These are phyloP conservation scores for Blastobotrys malaysiensis DNA, from an alignment of 1,139 yeast species.

Conservation along the genomic window DNA sequence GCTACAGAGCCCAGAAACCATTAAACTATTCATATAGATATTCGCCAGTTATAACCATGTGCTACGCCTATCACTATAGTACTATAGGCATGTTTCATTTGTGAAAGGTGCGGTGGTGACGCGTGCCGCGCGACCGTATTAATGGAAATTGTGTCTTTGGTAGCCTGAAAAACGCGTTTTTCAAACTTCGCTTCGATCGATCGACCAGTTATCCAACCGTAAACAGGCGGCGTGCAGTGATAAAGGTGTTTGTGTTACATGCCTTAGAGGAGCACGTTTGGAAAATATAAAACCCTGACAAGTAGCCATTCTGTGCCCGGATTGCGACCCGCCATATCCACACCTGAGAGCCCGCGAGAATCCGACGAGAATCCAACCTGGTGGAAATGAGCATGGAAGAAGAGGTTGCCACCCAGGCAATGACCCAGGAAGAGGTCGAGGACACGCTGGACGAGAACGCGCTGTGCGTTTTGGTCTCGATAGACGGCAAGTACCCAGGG, in stretches of 20 bases:
- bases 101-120: background rate
- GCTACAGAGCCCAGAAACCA: background rate
- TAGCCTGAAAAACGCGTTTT: background rate
- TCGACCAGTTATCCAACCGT: background rate
- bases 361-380: no score
- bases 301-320: background rate
- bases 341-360: no score
- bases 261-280: background rate
- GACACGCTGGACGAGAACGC: constrained; percentile 8
- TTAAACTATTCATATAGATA: no score
- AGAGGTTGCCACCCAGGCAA: constrained; percentile 13
- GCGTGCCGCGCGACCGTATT: background rate
- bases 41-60: no score
- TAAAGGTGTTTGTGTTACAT: background rate
- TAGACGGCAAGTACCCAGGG: constrained; percentile 9
- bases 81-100: background rate
- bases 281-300: background rate
- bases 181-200: background rate
- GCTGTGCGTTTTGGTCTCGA: constrained; percentile 11
- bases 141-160: background rate
- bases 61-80: no score
- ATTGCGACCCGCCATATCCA: no score
- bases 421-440: constrained; percentile 12
- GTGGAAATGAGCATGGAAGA: constrained; percentile 8
- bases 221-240: background rate